Base-by-base conservation (phyloP, 345 rosid species). In the Eucalyptus viminalis region DNA sequence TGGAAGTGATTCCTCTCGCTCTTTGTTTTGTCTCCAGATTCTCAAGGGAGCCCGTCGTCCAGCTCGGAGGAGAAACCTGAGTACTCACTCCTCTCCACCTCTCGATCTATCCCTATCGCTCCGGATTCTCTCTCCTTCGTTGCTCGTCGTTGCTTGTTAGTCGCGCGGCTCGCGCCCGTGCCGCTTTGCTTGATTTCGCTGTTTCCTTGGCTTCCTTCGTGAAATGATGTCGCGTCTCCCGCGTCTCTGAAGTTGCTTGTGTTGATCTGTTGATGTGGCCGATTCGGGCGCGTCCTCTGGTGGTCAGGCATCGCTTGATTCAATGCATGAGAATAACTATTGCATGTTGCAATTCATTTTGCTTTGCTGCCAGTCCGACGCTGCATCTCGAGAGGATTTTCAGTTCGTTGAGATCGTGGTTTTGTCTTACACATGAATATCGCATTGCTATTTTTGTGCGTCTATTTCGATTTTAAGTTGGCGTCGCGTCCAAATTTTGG, bases 31-130 rank as follows among this genome's bases (percentile, higher is more conserved):
- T 98, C 92, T 94, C 92, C 95, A 90, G 94, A 94, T 86, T 88
- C 85, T 45, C 85, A 88, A 90, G 95, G 85, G n/a, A 93, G 93
- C 91, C 89, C 92, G 86, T 92, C 96, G 89, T 91, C 93, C 67
- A 89, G 92, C 92, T 90, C 93, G 58, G 95, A 91, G 86, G 97
- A 96, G 86, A 92, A 93, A 90, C 94, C 97, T n/a, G 96, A 95
- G 99, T 97, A 95, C 87, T 87, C 86, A 19, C 88, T 76, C 88
- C 50, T 86, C 92, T 65, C 81, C 88, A 88, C 76, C 89, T 87
- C 91, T 31, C 89, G 87, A 87, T 87, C 44, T 86, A 60, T 86
- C 45, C 27, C 56, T 56, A 83, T 86, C 90, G 80, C 51, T 85
- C 51, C n/a, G 62, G 86, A 76, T 76, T 40, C 85, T 40, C 85